Conservation (phyloP, 495 filamentous ascomycete species). For the Aspergillus nanangensis region DNA sequence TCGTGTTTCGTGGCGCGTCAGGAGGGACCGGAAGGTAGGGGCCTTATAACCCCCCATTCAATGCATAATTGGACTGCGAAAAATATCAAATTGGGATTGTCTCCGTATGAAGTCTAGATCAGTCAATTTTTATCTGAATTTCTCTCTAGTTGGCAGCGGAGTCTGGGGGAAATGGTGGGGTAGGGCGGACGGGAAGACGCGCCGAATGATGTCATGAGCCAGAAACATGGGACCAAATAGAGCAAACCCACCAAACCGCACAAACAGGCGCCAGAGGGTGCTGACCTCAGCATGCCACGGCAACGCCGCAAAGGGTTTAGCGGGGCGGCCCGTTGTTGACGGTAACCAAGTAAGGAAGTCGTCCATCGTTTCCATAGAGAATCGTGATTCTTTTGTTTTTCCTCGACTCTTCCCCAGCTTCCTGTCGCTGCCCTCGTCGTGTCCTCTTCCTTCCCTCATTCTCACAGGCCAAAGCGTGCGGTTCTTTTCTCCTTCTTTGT, state of each 20-base stretch:
- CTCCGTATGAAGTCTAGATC: no score
- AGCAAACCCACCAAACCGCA: slow-evolving; percentile 15
- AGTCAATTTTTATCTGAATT: not conserved
- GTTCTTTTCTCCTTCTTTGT: no score
- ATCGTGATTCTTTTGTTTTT: slow-evolving; percentile 10
- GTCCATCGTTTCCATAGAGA: not conserved
- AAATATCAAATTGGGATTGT: no score
- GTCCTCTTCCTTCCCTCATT: not conserved
- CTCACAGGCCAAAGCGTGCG: no score
- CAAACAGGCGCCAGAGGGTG: slow-evolving; percentile 5
- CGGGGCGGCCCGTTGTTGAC: slow-evolving; percentile 16
- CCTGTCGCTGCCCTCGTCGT: not conserved
- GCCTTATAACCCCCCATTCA: not conserved
- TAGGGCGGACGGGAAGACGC: slow-evolving; percentile 19
- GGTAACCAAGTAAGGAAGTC: slow-evolving; percentile 20
- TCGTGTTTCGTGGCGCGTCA: slow-evolving; percentile 18
- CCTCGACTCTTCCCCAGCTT: slow-evolving; percentile 3
- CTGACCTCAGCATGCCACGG: slow-evolving; percentile 17
- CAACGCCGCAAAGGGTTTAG: slow-evolving; percentile 12
- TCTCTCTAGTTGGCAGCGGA: not conserved
- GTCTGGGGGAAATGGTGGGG: not conserved
- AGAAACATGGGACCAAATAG: not conserved
- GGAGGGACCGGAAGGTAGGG: not conserved
- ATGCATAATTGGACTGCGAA: slow-evolving; percentile 4
- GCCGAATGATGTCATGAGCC: slow-evolving; percentile 24